Evolutionary conservation across 805 yeast species (phyloP), one percentile per base, ranked within the genome.

Genomic region (Barnettozyma wickerhamii): DNA sequence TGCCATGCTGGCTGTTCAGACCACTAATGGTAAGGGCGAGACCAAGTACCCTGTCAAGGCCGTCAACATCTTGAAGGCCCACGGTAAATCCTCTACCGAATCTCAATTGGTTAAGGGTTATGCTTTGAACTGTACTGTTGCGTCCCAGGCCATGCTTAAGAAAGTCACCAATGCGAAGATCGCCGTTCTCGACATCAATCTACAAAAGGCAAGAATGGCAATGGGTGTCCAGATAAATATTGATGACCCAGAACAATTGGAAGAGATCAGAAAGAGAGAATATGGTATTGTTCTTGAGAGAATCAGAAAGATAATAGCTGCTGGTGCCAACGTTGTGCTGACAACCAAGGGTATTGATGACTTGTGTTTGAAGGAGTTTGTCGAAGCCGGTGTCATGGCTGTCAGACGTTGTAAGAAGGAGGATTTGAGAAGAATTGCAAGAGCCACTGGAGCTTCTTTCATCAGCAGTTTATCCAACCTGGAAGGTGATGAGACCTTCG

Each of bases 161-260:
- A 70, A 74, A 38, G 69, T 89, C 35, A 63, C 66, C 10, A 70
- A 55, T 15, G 78, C 90, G 45, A 93, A 93, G 64, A 76, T 93
- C 60, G 97, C 97, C 5, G 95, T 87, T 52, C 74, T 90, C 50
- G 97, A 90, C 66, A 77, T 93, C 64, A 91, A 95, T 65, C 71
- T 93, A 59, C 99, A 95, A 63, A 91, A 90, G 63, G 93, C 96
- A 3, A 79, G 90, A 60, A 88, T 93, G 96, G 96, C 97, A 31
- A 80, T 93, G 80, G 99, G 99, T 41, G 98, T 93, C 39, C 95
- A 89, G 64, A 86, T 93, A 64, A 90, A 90, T 60, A 88, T 93
- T 59, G 95, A 87, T 55, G 97, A 93, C 62, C 99, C 99, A 31
- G 96, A 93, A 54, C 96, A 88, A 66, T 75, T 93, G 53, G 99